phyloP scores from a whole-genome alignment of 164 flowering plant genomes.

The Piper longum region DNA sequence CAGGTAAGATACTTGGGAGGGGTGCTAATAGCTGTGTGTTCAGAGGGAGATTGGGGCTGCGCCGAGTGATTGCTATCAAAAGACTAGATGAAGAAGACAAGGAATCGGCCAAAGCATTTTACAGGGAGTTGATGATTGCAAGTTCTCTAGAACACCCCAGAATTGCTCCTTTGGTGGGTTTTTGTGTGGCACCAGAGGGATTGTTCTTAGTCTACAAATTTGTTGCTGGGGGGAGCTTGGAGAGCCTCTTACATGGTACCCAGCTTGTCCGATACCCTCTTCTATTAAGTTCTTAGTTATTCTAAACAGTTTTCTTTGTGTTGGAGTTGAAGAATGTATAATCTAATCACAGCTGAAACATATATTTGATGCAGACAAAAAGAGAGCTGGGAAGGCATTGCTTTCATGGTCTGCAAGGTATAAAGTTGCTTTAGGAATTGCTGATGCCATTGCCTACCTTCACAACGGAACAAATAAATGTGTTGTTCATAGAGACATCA shows the following conservation, averaged over 20 bases:
- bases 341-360: no score
- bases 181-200: slow-evolving; percentile 78
- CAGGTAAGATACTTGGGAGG: slow-evolving; percentile 88
- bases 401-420: slow-evolving; percentile 76
- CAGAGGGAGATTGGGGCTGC: slow-evolving; percentile 61
- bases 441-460: slow-evolving; percentile 58
- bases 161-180: slow-evolving; percentile 75
- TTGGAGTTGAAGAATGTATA: no score
- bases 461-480: slow-evolving; percentile 76
- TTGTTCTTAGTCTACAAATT: slow-evolving; percentile 75
- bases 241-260: slow-evolving; percentile 72
- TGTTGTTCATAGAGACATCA: slow-evolving; percentile 86
- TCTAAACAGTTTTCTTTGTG: no score
- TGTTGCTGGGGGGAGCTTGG: slow-evolving; percentile 89
- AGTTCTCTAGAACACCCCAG: slow-evolving; percentile 58
- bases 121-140: slow-evolving; percentile 89
- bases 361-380: slow-evolving; percentile 33
- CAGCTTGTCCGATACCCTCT: background rate
- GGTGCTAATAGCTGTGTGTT: slow-evolving; percentile 89
- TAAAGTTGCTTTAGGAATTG: slow-evolving; percentile 74
- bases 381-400: slow-evolving; percentile 36
- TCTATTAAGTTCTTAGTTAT: no score
- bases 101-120: slow-evolving; percentile 75
- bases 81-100: slow-evolving; percentile 71
- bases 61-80: slow-evolving; percentile 75